Evolutionary conservation across 176 grass and related monocot species (phyloP), one percentile per base, ranked within the genome.

Genomic region (Zizania latifolia): DNA sequence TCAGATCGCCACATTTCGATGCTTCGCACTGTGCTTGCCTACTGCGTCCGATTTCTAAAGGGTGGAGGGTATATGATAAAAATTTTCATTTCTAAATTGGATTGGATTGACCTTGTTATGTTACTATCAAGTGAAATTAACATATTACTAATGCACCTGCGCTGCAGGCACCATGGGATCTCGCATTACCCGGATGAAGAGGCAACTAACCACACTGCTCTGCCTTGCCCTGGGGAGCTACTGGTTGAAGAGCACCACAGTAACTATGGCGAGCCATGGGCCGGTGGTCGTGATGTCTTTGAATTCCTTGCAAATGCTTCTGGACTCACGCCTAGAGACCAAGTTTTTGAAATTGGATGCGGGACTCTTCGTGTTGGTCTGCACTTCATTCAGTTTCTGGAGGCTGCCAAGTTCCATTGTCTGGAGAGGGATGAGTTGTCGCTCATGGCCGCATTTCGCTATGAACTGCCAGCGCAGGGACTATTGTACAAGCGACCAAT

Each of bases 161-260:
- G 10, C 21, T 78, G 50, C 54, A 97, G 94, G 75, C 90, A 86
- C 74, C 89, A 97, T 36, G 90, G 94, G 67, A 93, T 93, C 80
- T 93, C 94, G 27, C 90, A 93, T 82, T 93, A 97, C 16, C 80
- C 83, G 0, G 86, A 70, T 4, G 73, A 70, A 46, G 84, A 87
- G 32, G 75, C 64, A 22, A 63, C 67, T 19, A 93, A 92, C 59
- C 94, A 92, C 90, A 97, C 93, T 0, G 80, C 83, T 8, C 76
- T 97, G 39, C 90, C 86, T 8, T 93, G 88, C 58, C 88, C 94
- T 0, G 86, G 88, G 0, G 91, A 94, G 63, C 86, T 98, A 34
- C 86, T 98, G 9, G 94, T 98, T 6, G 94, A 98, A 68, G 94
- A 98, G 84, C 94, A 98, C 81, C 94, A 98, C 70, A 98, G 94